Percentiles rank a stretch among this genome's conserved stretches.
Evolutionary conservation across 805 yeast species (phyloP).

Genomic region (Yamadazyma phyllophila): DNA sequence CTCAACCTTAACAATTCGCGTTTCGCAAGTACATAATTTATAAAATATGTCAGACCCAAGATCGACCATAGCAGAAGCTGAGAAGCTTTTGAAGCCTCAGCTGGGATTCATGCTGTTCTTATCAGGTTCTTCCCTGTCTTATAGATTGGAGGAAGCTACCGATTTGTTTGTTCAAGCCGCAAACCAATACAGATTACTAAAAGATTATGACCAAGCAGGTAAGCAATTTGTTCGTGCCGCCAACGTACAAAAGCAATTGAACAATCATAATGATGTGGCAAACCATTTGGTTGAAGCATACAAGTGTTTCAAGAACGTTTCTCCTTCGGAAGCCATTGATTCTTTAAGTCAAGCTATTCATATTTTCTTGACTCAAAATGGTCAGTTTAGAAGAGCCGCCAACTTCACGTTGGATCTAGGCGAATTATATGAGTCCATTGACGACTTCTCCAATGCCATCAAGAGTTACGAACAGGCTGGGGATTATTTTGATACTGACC

Average conservation of each 20-base stretch:
- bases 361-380: constrained; percentile 75
- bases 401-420: constrained; percentile 91
- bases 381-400: constrained; percentile 96
- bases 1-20: neutral
- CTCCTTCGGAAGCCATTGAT: constrained; percentile 74
- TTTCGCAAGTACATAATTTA: neutral
- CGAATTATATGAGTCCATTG: constrained; percentile 72
- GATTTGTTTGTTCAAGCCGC: constrained; percentile 92
- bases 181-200: constrained; percentile 76
- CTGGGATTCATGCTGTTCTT: constrained; percentile 66
- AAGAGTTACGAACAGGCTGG: constrained; percentile 88
- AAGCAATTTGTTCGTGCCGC: constrained; percentile 84
- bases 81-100: constrained; percentile 51
- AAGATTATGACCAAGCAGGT: constrained; percentile 76
- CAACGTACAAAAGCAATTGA: constrained; percentile 68
- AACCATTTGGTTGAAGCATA: constrained; percentile 86
- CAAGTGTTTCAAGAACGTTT: constrained; percentile 74
- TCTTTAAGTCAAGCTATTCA: constrained; percentile 75
- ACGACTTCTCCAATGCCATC: constrained; percentile 67
- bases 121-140: constrained; percentile 60
- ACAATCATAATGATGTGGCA: constrained; percentile 86
- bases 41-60: constrained; percentile 43
- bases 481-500: constrained; percentile 92
- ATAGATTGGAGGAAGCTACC: constrained; percentile 85
- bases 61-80: constrained; percentile 43